A percentile compares a stretch with the other conserved stretches of the same genome.
Evolutionary conservation across 2,329 filamentous ascomycete species (phyloP).

Genomic region (Colletotrichum viniferum): DNA sequence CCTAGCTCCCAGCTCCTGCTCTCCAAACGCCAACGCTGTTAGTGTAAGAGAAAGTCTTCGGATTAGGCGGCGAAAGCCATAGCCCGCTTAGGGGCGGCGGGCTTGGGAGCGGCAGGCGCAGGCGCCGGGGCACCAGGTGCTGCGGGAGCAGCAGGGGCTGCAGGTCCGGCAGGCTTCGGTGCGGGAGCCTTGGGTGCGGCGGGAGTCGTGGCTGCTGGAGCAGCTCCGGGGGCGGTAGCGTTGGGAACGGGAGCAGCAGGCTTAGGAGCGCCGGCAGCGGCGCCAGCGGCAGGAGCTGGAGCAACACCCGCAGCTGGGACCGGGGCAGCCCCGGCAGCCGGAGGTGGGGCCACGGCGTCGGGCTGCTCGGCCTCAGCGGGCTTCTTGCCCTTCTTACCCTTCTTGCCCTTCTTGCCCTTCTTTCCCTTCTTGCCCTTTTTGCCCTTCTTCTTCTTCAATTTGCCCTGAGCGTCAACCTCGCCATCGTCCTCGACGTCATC

Average conservation of each 20-base stretch:
- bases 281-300: neutral
- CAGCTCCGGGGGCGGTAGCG: neutral
- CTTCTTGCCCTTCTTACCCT: slow-evolving; percentile 12
- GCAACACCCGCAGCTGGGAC: neutral
- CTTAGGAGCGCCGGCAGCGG: neutral
- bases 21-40: neutral
- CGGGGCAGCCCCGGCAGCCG: neutral
- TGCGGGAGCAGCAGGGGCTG: neutral
- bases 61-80: neutral
- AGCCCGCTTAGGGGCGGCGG: neutral
- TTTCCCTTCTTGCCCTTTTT: slow-evolving; percentile 20
- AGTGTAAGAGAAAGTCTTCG: neutral
- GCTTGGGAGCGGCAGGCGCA: neutral
- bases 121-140: neutral
- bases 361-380: neutral
- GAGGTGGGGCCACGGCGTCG: neutral
- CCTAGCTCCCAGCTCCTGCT: neutral
- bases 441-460: slow-evolving; percentile 19
- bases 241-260: neutral
- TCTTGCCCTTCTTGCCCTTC: slow-evolving; percentile 16
- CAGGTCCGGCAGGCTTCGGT: neutral
- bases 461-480: slow-evolving; percentile 1
- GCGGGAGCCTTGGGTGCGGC: neutral
- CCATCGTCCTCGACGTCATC: neutral
- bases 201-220: neutral